These are phyloP conservation scores for Pilobolus umbonatus DNA, from an alignment of 192 early-diverging fungal species.

Conservation along the genomic window DNA sequence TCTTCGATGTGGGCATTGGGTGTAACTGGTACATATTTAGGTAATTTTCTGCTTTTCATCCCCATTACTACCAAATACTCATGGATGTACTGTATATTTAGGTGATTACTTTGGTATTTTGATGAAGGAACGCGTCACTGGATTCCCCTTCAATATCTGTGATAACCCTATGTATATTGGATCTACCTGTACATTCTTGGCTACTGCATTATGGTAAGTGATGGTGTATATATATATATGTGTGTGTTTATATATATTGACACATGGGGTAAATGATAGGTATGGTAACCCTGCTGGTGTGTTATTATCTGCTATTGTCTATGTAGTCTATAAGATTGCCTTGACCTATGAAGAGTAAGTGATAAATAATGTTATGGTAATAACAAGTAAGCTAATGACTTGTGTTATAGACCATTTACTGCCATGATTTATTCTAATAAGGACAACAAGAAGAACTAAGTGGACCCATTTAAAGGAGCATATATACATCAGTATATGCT, in stretches of 20 bases:
- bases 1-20: conserved; percentile 84
- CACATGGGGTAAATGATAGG: conserved; percentile 22
- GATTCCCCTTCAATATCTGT: conserved; percentile 88
- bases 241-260: too few relatives aligned
- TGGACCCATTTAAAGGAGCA: too few relatives aligned
- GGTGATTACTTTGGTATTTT: conserved; percentile 95
- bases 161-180: conserved; percentile 97
- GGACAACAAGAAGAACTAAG: conserved; percentile 26
- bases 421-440: conserved; percentile 70
- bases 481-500: too few relatives aligned
- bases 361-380: not conserved
- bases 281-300: conserved; percentile 69
- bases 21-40: conserved; percentile 86
- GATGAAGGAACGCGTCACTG: conserved; percentile 79
- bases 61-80: not conserved
- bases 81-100: conserved; percentile 12
- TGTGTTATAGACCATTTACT: conserved; percentile 66
- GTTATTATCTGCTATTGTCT: conserved; percentile 61
- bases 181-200: conserved; percentile 81
- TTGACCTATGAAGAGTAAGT: conserved; percentile 74
- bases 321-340: conserved; percentile 72
- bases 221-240: not conserved
- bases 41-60: conserved; percentile 35
- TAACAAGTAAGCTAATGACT: not conserved
- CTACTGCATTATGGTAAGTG: conserved; percentile 74